phyloP scores from a whole-genome alignment of 108 stramenopile species.

The Nitzschia sp. region DNA sequence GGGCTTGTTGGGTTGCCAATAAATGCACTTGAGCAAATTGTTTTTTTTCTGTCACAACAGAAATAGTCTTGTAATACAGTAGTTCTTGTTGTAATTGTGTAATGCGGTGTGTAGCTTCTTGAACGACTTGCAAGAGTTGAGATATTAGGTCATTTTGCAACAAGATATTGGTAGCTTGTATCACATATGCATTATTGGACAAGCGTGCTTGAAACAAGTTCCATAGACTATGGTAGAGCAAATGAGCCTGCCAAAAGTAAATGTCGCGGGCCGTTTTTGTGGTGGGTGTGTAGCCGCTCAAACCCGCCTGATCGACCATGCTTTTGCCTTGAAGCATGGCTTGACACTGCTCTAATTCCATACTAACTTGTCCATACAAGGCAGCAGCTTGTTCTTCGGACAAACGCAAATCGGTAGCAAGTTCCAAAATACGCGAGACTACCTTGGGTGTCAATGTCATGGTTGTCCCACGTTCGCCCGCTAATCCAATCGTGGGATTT shows the following conservation, averaged over 20 bases:
- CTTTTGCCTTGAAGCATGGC: slow-evolving; percentile 1
- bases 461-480: slow-evolving; percentile 2
- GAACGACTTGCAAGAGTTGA: slow-evolving; percentile 57
- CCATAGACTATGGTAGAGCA: slow-evolving; percentile 30
- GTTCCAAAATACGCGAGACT: slow-evolving; percentile 40
- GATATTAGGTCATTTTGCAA: slow-evolving; percentile 46
- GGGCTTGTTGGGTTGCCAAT: slow-evolving; percentile 56
- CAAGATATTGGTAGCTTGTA: slow-evolving; percentile 64
- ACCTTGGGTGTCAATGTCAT: slow-evolving; percentile 50
- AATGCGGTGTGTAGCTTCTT: slow-evolving; percentile 51
- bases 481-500: slow-evolving; percentile 27
- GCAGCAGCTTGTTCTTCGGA: slow-evolving; percentile 49
- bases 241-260: slow-evolving; percentile 50
- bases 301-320: slow-evolving; percentile 16
- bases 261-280: slow-evolving; percentile 31
- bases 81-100: slow-evolving; percentile 36
- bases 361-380: slow-evolving; percentile 48
- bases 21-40: slow-evolving; percentile 46
- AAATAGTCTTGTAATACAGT: background rate
- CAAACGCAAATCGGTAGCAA: slow-evolving; percentile 61
- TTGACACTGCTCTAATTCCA: background rate
- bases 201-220: slow-evolving; percentile 43
- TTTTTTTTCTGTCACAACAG: slow-evolving; percentile 2
- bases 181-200: slow-evolving; percentile 9
- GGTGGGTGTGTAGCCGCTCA: slow-evolving; percentile 5